phyloP scores from a whole-genome alignment of 768 basidiomycete species.

The Coprinellus micaceus region DNA sequence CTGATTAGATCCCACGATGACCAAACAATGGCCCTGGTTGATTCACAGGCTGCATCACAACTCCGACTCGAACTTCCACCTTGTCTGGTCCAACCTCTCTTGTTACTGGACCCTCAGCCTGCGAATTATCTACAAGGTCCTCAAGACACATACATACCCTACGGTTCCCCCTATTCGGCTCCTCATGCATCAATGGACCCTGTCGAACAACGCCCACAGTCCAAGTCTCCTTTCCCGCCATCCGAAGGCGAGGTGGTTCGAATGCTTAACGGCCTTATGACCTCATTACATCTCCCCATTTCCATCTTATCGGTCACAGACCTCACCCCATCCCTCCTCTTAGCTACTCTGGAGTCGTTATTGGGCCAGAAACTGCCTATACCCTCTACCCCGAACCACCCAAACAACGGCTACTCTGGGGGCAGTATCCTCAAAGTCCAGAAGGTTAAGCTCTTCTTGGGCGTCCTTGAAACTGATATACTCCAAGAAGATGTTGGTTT shows the following conservation, averaged over 20 bases:
- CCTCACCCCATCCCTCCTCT: constrained; percentile 67
- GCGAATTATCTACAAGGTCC: too few relatives aligned
- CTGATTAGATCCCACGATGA: too few relatives aligned
- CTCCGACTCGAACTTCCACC: too few relatives aligned
- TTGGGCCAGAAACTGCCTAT: constrained; percentile 49
- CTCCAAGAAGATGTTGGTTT: constrained; percentile 60
- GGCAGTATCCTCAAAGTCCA: constrained; percentile 43
- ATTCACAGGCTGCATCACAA: too few relatives aligned
- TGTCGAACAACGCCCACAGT: neutral
- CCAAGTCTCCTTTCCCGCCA: neutral
- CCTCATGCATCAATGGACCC: constrained; percentile 1
- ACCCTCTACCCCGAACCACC: constrained; percentile 28
- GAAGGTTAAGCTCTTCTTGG: constrained; percentile 72
- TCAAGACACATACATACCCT: too few relatives aligned
- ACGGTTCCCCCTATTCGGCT: neutral
- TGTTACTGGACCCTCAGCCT: too few relatives aligned
- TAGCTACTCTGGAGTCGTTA: constrained; percentile 66
- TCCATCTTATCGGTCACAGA: constrained; percentile 50
- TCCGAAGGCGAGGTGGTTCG: neutral
- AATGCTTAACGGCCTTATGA: constrained; percentile 45
- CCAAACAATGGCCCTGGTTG: neutral
- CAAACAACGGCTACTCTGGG: neutral
- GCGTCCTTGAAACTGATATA: constrained; percentile 66
- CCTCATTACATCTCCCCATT: constrained; percentile 42
- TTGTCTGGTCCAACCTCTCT: too few relatives aligned